phyloP scores from a whole-genome alignment of 768 basidiomycete genomes.

The Terana coerulea region DNA sequence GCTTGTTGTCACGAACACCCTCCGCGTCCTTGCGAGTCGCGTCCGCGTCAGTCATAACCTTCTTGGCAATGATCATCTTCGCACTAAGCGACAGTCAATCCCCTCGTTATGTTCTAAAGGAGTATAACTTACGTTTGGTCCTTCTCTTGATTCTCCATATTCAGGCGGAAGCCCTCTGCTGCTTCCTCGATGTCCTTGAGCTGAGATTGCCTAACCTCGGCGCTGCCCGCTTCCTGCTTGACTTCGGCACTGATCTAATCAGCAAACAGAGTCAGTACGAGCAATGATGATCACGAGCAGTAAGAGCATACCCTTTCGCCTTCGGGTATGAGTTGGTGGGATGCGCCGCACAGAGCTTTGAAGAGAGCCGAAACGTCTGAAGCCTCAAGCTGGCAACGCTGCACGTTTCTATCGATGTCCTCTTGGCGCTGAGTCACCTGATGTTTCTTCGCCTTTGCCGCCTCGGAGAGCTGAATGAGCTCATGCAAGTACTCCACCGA shows the following conservation, averaged over 20 bases:
- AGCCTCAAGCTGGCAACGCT: constrained; percentile 3
- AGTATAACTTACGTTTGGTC: not conserved
- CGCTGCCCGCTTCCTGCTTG: not conserved
- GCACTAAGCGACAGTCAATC: too few species aligned
- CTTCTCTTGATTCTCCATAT: not conserved
- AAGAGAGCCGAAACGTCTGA: not conserved
- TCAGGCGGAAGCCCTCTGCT: not conserved
- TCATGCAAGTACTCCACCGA: constrained; percentile 2
- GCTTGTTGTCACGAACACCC: not conserved
- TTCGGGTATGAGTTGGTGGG: not conserved
- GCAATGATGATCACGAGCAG: not conserved
- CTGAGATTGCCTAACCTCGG: not conserved
- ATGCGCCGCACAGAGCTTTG: not conserved
- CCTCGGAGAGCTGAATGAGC: not conserved
- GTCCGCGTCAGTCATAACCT: too few species aligned
- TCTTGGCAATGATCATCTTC: too few species aligned
- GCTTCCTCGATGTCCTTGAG: not conserved
- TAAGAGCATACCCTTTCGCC: not conserved
- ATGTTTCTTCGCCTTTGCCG: not conserved
- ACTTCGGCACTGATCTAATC: not conserved
- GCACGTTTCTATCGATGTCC: not conserved
- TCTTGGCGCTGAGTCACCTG: not conserved
- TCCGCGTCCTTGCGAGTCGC: not conserved
- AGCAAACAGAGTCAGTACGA: not conserved
- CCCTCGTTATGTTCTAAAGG: too few species aligned